Base-by-base conservation (phyloP, 352 stramenopile species). In the Blastocystis sp. region DNA sequence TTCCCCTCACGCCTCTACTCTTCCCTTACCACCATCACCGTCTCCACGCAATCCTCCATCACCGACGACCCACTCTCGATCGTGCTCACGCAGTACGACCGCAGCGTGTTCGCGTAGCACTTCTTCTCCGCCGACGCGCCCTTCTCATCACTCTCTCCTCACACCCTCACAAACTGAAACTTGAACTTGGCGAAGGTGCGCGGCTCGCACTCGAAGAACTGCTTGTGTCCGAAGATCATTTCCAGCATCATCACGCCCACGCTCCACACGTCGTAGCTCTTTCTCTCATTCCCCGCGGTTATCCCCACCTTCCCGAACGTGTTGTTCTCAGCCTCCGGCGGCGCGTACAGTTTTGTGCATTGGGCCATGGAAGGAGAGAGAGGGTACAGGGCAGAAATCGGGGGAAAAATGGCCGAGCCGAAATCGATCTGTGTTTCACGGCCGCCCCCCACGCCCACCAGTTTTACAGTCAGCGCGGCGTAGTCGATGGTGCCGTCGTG, bases 191-290 rank as follows among this genome's bases (percentile, higher is more conserved):
- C 71, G 43, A 66, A 81, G 21, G 43, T 14, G 6, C 71, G 71
- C 9, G 71, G 71, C 28, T 81, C 71, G 43, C 71, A 81, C 19
- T 81, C 43, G 24, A 81, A 81, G 71, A 81, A 81, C n/a, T 81
- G 43, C 21, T 42, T 63, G 24, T 81, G 71, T 0, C 71, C 71
- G 43, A 81, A 81, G 28, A 81, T 81, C 71, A 64, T 66, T n/a
- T 87, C 77, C 19, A 87, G 62, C 77, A 87, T 87, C 65, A 78
- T 77, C 11, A 87, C 77, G 45, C 77, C 77, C 28, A 78, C 14
- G 38, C 48, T 76, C 77, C 77, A 87, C 21, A 87, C 7, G n/a
- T 87, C 77, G 71, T 87, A 87, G n/a, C 65, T 74, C 62, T 87
- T 71, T 43, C 1, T 10, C 45, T 34, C 40, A 52, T 28, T 21